phyloP scores from a whole-genome alignment of 345 rosid species.

The Euclidium syriacum region DNA sequence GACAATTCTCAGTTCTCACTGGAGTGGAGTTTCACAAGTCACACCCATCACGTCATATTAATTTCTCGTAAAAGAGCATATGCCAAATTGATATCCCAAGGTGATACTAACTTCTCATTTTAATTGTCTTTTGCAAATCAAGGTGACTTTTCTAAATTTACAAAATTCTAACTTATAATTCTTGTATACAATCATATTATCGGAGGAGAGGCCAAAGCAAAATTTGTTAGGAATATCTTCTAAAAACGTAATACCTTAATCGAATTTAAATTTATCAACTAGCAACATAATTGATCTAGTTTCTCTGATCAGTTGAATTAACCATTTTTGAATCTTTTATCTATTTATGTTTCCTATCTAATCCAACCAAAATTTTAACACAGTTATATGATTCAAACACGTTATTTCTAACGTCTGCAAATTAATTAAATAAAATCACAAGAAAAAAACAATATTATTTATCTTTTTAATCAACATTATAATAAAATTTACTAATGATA shows the following conservation, averaged over 20 bases:
- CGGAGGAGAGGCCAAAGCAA: neutral
- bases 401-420: neutral
- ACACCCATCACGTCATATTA: neutral
- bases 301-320: neutral
- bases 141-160: neutral
- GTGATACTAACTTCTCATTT: neutral
- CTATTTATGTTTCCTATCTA: neutral
- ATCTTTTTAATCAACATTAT: neutral
- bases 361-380: neutral
- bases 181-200: too few relatives aligned
- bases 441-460: neutral
- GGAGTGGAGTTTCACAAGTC: too few relatives aligned
- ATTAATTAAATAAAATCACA: neutral
- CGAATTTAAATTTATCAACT: too few relatives aligned
- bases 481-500: neutral
- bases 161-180: neutral
- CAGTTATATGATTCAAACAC: neutral
- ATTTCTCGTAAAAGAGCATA: neutral
- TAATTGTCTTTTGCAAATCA: neutral
- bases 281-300: too few relatives aligned
- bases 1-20: neutral
- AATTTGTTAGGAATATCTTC: too few relatives aligned
- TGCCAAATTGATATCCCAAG: neutral
- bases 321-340: too few relatives aligned
- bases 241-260: too few relatives aligned